Base-by-base conservation (phyloP, 305 asterid species). In the Fraxinus xanthoxyloides region DNA sequence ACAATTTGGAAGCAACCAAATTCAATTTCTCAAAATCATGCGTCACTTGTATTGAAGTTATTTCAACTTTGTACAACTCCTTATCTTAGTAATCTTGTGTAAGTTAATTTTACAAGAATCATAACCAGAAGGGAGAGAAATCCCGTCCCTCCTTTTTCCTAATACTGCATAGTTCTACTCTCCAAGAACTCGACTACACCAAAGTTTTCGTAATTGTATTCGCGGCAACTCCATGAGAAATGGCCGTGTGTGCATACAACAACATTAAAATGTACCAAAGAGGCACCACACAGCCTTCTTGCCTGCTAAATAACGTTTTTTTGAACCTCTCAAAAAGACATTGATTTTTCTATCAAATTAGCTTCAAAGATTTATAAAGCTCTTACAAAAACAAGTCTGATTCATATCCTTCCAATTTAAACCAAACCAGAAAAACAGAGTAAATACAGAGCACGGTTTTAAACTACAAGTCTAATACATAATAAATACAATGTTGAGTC, bases 381-480 rank as follows among this genome's bases (percentile, higher is more conserved):
- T 85, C 73, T 46, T 5, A 28, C 63, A 31, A 76, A 80, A 83
- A 28, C 31, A 28, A 28, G 1, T 1, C 31, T 28, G 1, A 28
- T 28, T 28, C 31, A 28, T 28, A 0, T 28, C 1, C 2, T 28
- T 28, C 31, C 31, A 28, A 28, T 28, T 28, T 28, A 28, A 28
- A 23, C 34, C 9, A 79, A 79, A n/a, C 59, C 75, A 6, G 38
- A 73, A 21, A 59, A 30, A 38, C 69, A 31, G 31, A 34, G 23
- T 67, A 67, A 67, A 80, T 51, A 77, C 72, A 82, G 40, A 31
- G 59, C 81, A 77, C 31, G 7, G n/a, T 24, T 48, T 38, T 40
- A 28, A 79, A 46, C 34, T 24, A 43, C 36, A 21, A 76, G 80
- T 32, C 82, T 24, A 63, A 32, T 77, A 15, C 17, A 77, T 77